phyloP scores from a whole-genome alignment of 2,329 filamentous ascomycete genomes.

The Aureobasidium sp. region DNA sequence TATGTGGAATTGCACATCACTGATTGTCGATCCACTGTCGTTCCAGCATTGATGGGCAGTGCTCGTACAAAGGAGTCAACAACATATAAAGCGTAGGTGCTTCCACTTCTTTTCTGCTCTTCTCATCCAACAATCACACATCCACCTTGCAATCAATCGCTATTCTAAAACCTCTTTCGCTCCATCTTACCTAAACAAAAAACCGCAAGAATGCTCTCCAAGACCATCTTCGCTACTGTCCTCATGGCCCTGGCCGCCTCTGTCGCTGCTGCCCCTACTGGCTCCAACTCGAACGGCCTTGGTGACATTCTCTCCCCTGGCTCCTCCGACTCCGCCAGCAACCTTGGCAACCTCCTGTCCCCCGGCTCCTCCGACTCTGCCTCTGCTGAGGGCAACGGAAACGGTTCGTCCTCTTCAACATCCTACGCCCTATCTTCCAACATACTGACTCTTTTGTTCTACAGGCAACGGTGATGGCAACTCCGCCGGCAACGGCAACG shows the following conservation, averaged over 20 bases:
- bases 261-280: background rate
- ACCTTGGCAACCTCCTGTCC: background rate
- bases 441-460: background rate
- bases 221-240: constrained; percentile 9
- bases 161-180: background rate
- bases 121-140: background rate
- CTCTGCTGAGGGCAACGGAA: background rate
- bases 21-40: background rate
- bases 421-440: too few relatives aligned
- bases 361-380: background rate
- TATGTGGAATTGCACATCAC: constrained; percentile 13
- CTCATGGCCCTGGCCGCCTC: constrained; percentile 3
- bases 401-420: background rate
- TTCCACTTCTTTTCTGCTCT: background rate
- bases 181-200: background rate
- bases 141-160: background rate
- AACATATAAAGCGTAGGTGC: background rate
- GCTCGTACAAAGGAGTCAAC: too few relatives aligned
- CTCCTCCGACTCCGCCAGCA: background rate
- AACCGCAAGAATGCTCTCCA: constrained; percentile 1
- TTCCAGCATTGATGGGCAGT: too few relatives aligned
- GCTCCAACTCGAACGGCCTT: background rate
- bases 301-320: background rate
- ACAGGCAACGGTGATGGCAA: constrained; percentile 2
- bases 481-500: background rate